phyloP scores from a whole-genome alignment of 2,329 filamentous ascomycete genomes.

The Colletotrichum chlorophyti region DNA sequence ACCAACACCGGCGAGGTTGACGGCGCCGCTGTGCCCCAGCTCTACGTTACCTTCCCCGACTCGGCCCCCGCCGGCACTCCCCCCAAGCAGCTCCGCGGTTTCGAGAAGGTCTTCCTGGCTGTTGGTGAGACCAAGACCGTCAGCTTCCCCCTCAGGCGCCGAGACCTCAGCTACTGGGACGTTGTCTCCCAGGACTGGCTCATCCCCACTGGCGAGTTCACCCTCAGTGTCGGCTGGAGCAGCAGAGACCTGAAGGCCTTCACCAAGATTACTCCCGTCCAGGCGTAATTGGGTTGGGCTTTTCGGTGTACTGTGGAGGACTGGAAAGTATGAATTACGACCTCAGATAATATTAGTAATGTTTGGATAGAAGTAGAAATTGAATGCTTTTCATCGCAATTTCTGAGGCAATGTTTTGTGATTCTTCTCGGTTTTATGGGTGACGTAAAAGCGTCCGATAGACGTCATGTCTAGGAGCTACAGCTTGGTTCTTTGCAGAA shows the following conservation, averaged over 20 bases:
- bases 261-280: constrained; percentile 20
- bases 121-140: constrained; percentile 48
- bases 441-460: too few relatives aligned
- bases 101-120: constrained; percentile 55
- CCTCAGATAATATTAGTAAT: constrained; percentile 23
- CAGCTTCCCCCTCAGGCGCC: constrained; percentile 52
- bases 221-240: constrained; percentile 38
- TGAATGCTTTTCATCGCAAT: not conserved
- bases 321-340: constrained; percentile 14
- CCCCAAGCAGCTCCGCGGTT: constrained; percentile 54
- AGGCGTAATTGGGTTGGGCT: constrained; percentile 5
- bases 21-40: constrained; percentile 59
- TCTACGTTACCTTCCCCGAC: constrained; percentile 57
- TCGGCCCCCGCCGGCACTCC: constrained; percentile 51
- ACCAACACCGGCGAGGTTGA: constrained; percentile 57
- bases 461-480: too few relatives aligned
- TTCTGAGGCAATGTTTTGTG: not conserved
- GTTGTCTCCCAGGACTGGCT: constrained; percentile 49
- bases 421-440: too few relatives aligned
- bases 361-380: constrained; percentile 4
- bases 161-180: constrained; percentile 59
- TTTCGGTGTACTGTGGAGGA: not conserved
- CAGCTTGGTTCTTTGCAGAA: too few relatives aligned
- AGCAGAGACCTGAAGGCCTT: constrained; percentile 32
- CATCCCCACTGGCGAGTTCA: constrained; percentile 40